These are phyloP conservation scores for Fusarium equiseti DNA, from an alignment of 2,329 filamentous ascomycete species.

Conservation along the genomic window DNA sequence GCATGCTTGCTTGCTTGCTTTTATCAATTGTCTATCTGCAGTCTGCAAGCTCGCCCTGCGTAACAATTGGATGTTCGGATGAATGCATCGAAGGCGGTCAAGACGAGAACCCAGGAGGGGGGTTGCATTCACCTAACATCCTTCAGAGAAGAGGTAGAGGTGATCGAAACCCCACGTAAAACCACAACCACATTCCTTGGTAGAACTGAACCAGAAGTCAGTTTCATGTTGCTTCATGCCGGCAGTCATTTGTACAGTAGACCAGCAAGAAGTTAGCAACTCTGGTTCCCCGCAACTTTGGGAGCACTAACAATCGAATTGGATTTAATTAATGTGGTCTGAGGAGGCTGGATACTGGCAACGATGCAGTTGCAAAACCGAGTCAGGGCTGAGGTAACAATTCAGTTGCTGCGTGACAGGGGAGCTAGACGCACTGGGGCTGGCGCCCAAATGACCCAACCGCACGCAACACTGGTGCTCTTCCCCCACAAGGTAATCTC, in stretches of 20 bases:
- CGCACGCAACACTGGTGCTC: slow-evolving; percentile 26
- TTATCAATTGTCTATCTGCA: slow-evolving; percentile 39
- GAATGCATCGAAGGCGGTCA: slow-evolving; percentile 44
- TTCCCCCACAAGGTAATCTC: slow-evolving; percentile 35
- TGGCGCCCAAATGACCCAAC: slow-evolving; percentile 36
- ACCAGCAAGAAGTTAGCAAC: slow-evolving; percentile 12
- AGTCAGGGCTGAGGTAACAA: slow-evolving; percentile 44
- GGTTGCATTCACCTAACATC: slow-evolving; percentile 41
- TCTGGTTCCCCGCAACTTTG: slow-evolving; percentile 30
- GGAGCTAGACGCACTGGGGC: slow-evolving; percentile 28
- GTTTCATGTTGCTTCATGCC: slow-evolving; percentile 22
- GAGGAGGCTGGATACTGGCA: slow-evolving; percentile 22
- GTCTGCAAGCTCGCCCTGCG: slow-evolving; percentile 38
- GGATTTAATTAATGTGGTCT: slow-evolving; percentile 13
- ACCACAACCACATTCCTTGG: slow-evolving; percentile 14
- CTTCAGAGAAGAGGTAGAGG: slow-evolving; percentile 18
- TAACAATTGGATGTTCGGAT: slow-evolving; percentile 43
- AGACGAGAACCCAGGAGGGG: slow-evolving; percentile 30
- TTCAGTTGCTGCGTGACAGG: slow-evolving; percentile 41
- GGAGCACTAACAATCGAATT: slow-evolving; percentile 16
- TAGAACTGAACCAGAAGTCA: slow-evolving; percentile 3
- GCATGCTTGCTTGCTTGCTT: slow-evolving; percentile 32
- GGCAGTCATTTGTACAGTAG: slow-evolving; percentile 21
- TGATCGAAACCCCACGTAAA: slow-evolving; percentile 21
- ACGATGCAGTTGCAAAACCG: slow-evolving; percentile 33